phyloP scores from a whole-genome alignment of 768 basidiomycete genomes.

The Leccinum pellstonianum region DNA sequence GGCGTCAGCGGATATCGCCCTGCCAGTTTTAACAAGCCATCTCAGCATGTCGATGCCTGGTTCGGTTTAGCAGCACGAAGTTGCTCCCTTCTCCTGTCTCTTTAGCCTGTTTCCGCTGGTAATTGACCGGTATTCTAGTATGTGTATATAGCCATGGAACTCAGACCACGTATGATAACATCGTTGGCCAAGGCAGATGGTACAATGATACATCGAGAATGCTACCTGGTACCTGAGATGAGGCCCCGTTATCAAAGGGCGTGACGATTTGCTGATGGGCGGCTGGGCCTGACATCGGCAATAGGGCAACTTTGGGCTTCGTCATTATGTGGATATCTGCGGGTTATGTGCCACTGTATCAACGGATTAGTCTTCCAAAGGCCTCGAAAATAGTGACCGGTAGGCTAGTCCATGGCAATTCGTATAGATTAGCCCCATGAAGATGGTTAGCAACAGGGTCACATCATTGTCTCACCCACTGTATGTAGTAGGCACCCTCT shows the following conservation, averaged over 20 bases:
- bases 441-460: background rate
- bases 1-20: background rate
- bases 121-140: background rate
- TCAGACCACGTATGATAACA: background rate
- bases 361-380: background rate
- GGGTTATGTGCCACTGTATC: background rate
- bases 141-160: background rate
- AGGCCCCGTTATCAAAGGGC: no score
- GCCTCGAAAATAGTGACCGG: background rate
- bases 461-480: no score
- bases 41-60: background rate
- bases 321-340: no score
- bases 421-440: background rate
- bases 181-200: background rate
- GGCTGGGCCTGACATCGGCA: background rate
- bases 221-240: background rate
- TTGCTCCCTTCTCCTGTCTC: background rate
- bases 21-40: conserved; percentile 11
- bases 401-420: background rate
- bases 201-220: background rate
- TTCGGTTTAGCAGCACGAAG: background rate
- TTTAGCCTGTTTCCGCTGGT: background rate
- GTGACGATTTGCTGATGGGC: no score
- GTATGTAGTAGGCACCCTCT: no score
- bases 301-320: background rate